phyloP scores from a whole-genome alignment of 2,329 filamentous ascomycete genomes.

The Chaetomium sp. region DNA sequence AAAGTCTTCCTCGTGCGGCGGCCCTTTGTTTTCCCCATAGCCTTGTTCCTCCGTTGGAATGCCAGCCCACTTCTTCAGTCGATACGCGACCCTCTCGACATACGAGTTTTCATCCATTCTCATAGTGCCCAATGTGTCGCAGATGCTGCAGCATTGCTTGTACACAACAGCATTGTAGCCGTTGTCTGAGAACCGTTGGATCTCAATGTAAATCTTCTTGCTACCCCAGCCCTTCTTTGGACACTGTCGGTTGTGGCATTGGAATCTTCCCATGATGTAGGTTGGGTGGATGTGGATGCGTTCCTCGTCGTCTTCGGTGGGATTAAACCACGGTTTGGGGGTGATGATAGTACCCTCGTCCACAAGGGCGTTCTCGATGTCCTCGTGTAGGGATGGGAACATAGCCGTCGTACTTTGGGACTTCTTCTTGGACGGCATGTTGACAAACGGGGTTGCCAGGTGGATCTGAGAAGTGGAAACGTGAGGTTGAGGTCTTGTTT shows the following conservation, averaged over 20 bases:
- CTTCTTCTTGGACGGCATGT: background rate
- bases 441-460: background rate
- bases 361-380: background rate
- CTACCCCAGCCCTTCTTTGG: background rate
- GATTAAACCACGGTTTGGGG: background rate
- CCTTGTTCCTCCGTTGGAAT: background rate
- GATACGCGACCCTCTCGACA: conserved; percentile 41
- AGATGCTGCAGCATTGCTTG: conserved; percentile 25
- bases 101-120: conserved; percentile 40
- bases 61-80: conserved; percentile 42
- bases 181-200: background rate
- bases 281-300: background rate
- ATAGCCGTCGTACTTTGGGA: background rate
- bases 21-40: background rate
- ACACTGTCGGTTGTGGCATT: background rate
- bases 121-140: conserved; percentile 35
- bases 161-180: conserved; percentile 11
- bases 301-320: background rate
- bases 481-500: background rate
- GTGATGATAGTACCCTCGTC: background rate
- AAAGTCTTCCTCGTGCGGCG: background rate
- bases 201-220: background rate
- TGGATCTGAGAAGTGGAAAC: background rate
- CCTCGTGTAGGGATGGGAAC: conserved; percentile 10
- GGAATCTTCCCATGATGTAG: conserved; percentile 11